Evolutionary conservation across 371 early-diverging fungal species (phyloP).

Genomic region (Haplosporangium sp.): DNA sequence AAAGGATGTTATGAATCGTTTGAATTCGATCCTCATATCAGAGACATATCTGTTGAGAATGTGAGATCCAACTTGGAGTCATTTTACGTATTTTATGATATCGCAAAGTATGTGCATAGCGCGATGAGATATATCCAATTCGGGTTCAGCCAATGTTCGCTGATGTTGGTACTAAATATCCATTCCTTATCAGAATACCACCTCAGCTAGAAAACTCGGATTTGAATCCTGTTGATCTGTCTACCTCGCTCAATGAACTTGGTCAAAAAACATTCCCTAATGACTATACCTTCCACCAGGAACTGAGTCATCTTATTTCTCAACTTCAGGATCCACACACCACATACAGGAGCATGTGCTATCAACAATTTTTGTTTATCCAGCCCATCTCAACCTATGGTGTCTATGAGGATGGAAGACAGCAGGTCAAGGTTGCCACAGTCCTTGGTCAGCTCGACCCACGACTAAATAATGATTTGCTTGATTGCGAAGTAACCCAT

Average conservation of each 20-base stretch:
- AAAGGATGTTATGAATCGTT: conserved; percentile 52
- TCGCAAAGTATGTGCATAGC: conserved; percentile 25
- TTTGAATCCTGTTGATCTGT: conserved; percentile 32
- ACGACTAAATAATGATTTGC: conserved; percentile 17
- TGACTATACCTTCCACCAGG: conserved; percentile 40
- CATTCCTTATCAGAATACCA: not conserved
- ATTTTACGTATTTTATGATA: conserved; percentile 55
- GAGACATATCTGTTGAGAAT: conserved; percentile 32
- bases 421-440: conserved; percentile 42
- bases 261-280: conserved; percentile 15
- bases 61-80: conserved; percentile 47
- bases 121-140: too few relatives aligned
- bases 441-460: conserved; percentile 37
- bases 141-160: not conserved
- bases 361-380: conserved; percentile 47
- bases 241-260: conserved; percentile 13
- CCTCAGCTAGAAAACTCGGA: conserved; percentile 41
- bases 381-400: conserved; percentile 51
- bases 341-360: conserved; percentile 46
- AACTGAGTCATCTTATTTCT: conserved; percentile 13
- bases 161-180: not conserved
- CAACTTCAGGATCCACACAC: conserved; percentile 49
- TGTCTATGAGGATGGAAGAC: conserved; percentile 39
- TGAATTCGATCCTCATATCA: conserved; percentile 22
- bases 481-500: conserved; percentile 52